Conservation (phyloP, 2,329 filamentous ascomycete species). For the Ambrosiella xylebori region DNA sequence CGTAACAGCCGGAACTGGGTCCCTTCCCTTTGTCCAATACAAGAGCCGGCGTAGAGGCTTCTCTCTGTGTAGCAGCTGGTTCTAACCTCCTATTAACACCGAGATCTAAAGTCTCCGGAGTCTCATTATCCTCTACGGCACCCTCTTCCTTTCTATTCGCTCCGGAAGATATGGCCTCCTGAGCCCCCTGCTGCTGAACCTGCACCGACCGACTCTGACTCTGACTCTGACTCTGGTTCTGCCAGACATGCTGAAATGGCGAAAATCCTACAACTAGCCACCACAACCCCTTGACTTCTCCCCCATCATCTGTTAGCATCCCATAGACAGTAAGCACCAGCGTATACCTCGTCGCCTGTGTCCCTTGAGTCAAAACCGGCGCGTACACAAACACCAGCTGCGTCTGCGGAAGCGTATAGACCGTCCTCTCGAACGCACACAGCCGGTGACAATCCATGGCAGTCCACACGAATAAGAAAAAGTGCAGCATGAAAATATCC, state of each 20-base stretch:
- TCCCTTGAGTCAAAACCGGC: neutral
- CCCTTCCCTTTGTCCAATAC: too few species aligned
- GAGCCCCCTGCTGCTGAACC: too few species aligned
- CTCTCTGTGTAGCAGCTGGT: too few species aligned
- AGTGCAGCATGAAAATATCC: neutral
- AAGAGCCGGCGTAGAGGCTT: too few species aligned
- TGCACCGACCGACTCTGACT: too few species aligned
- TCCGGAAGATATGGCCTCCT: too few species aligned
- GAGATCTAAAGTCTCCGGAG: too few species aligned
- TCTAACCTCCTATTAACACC: too few species aligned
- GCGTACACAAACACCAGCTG: neutral
- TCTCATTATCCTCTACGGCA: too few species aligned
- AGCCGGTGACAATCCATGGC: constrained; percentile 3
- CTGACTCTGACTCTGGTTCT: too few species aligned
- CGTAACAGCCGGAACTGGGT: too few species aligned
- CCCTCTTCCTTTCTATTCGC: too few species aligned
- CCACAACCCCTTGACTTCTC: neutral
- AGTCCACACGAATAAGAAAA: constrained; percentile 2
- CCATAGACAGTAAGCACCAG: neutral
- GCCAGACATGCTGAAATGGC: neutral
- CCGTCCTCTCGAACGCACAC: neutral
- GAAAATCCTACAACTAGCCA: neutral
- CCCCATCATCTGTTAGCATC: neutral
- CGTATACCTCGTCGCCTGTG: neutral
- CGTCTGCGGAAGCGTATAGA: neutral